Conservation (phyloP, 2,329 filamentous ascomycete genomes). For the Drechslera avenae region DNA sequence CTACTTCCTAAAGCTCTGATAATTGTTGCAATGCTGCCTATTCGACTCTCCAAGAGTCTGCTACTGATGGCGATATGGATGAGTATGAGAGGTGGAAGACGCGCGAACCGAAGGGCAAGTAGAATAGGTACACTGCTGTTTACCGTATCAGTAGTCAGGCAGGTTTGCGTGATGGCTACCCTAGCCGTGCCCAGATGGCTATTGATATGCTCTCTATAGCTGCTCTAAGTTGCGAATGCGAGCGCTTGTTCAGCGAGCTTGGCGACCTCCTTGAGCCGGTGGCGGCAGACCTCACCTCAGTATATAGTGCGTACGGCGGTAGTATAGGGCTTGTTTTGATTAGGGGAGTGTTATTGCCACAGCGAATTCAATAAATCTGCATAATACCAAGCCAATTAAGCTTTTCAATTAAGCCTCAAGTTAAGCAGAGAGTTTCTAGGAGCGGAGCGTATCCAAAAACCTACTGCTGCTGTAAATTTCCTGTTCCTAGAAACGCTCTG, state of each 20-base stretch:
- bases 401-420: too few relatives aligned
- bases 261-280: not conserved
- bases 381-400: too few relatives aligned
- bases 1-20: slow-evolving; percentile 5
- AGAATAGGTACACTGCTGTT: not conserved
- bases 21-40: not conserved
- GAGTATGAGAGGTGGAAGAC: slow-evolving; percentile 1
- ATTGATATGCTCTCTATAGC: slow-evolving; percentile 4
- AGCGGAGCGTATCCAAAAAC: not conserved
- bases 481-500: slow-evolving; percentile 1
- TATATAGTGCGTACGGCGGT: not conserved
- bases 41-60: slow-evolving; percentile 1
- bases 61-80: slow-evolving; percentile 3
- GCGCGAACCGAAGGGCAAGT: not conserved
- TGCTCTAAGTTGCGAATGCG: not conserved
- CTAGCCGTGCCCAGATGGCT: slow-evolving; percentile 3
- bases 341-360: not conserved
- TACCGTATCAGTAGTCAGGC: not conserved
- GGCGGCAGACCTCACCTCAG: not conserved
- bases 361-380: not conserved
- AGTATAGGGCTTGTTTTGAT: not conserved
- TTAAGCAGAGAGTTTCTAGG: not conserved
- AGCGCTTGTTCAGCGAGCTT: slow-evolving; percentile 1
- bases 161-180: not conserved
- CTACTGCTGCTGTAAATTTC: not conserved